phyloP scores from a whole-genome alignment of 2,329 filamentous ascomycete species.

The Pseudovirgaria hyperparasitica region DNA sequence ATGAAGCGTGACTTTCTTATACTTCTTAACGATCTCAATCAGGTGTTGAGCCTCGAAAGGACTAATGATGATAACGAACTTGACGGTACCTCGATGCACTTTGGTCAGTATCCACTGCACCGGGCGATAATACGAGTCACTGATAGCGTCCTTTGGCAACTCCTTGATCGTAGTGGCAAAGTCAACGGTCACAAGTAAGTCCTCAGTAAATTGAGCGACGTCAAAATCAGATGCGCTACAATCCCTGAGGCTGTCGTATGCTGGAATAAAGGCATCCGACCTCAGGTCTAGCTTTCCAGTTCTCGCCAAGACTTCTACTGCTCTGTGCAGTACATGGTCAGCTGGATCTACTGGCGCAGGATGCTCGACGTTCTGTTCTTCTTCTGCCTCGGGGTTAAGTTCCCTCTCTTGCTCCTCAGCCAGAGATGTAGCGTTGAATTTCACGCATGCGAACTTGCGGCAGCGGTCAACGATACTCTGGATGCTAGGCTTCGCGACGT shows the following conservation, averaged over 20 bases:
- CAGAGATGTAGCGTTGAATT: conserved; percentile 27
- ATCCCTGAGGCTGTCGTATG: conserved; percentile 31
- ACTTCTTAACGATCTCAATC: conserved; percentile 25
- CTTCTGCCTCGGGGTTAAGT: conserved; percentile 49
- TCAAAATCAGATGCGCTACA: conserved; percentile 31
- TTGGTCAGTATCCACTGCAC: conserved; percentile 44
- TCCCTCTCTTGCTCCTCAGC: conserved; percentile 60
- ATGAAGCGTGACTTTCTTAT: conserved; percentile 30
- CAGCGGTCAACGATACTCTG: conserved; percentile 11
- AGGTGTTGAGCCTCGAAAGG: conserved; percentile 47
- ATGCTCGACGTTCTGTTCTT: conserved; percentile 43
- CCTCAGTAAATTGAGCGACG: conserved; percentile 21
- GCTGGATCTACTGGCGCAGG: conserved; percentile 29
- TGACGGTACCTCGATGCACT: conserved; percentile 3
- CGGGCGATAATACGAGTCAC: conserved; percentile 38
- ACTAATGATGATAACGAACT: conserved; percentile 42
- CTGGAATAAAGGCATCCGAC: conserved; percentile 28
- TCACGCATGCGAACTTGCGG: conserved; percentile 13
- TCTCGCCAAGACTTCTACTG: conserved; percentile 29
- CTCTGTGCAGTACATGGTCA: conserved; percentile 29
- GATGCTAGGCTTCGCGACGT: conserved; percentile 10
- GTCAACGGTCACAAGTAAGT: conserved; percentile 38
- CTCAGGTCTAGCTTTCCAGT: conserved; percentile 18
- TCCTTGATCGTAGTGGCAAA: conserved; percentile 35
- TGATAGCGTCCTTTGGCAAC: background rate